phyloP scores from a whole-genome alignment of 1,284 basidiomycete genomes.

The Stereum hirsutum region DNA sequence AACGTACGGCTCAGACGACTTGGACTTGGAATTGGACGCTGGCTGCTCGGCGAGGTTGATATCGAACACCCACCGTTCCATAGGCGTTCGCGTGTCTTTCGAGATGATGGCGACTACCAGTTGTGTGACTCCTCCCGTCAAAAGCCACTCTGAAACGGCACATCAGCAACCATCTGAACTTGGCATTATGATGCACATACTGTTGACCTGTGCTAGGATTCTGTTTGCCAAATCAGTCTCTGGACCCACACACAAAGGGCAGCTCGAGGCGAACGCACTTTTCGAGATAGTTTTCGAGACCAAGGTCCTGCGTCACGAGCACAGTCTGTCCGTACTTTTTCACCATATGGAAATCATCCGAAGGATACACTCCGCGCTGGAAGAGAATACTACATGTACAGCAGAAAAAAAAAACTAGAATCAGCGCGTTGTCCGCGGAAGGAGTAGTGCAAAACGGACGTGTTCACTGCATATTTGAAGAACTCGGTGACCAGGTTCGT shows the following conservation, averaged over 20 bases:
- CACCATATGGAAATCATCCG: conserved; percentile 98
- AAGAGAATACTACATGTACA: conserved; percentile 83
- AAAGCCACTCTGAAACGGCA: conserved; percentile 80
- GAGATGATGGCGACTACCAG: conserved; percentile 95
- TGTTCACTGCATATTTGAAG: conserved; percentile 97
- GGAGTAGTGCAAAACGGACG: conserved; percentile 42
- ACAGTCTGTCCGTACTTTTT: conserved; percentile 98
- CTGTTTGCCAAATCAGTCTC: conserved; percentile 28
- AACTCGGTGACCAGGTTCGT: conserved; percentile 96
- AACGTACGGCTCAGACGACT: conserved; percentile 31
- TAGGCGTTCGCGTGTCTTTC: conserved; percentile 83
- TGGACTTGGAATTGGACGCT: conserved; percentile 28
- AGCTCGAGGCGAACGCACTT: conserved; percentile 33
- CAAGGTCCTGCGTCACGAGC: conserved; percentile 88
- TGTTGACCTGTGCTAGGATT: conserved; percentile 85
- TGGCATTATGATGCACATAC: conserved; percentile 26
- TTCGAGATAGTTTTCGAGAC: conserved; percentile 86
- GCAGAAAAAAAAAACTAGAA: too few relatives aligned
- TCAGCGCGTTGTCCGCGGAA: too few relatives aligned
- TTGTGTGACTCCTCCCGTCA: conserved; percentile 84
- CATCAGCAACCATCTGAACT: conserved; percentile 2
- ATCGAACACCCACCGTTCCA: conserved; percentile 99
- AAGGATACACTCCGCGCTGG: conserved; percentile 94
- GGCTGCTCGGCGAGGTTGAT: conserved; percentile 71
- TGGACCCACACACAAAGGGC: background rate